A percentile compares a stretch with the other conserved stretches of the same genome.
Evolutionary conservation across 306 rosid species (phyloP).

Genomic region (Trifolium fragiferum): DNA sequence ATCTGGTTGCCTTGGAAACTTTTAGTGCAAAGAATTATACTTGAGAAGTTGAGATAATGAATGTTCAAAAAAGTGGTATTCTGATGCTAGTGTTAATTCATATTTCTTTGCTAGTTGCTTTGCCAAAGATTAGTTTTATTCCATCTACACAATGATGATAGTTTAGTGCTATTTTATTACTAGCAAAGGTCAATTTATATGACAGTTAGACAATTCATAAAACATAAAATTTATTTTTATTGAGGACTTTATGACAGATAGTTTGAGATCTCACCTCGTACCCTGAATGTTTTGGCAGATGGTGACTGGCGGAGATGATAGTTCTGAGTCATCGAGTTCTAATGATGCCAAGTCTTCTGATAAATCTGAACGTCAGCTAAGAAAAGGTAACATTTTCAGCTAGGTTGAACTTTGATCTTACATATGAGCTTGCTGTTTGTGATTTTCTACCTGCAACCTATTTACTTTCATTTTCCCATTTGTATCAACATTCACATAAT

Average conservation of each 20-base stretch:
- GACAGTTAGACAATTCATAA: background rate
- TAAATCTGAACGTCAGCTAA: conserved; percentile 60
- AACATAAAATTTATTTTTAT: background rate
- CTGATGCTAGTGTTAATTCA: conserved; percentile 5
- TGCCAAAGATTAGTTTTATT: background rate
- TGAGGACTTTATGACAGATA: background rate
- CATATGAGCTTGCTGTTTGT: conserved; percentile 32
- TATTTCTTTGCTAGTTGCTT: conserved; percentile 15
- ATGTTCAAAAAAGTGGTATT: conserved; percentile 13
- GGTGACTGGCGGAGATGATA: conserved; percentile 58
- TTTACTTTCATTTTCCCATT: conserved; percentile 19
- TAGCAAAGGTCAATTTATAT: background rate
- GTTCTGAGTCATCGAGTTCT: conserved; percentile 61
- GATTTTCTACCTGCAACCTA: conserved; percentile 2
- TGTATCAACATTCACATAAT: conserved; percentile 25
- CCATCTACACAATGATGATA: background rate
- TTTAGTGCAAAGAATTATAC: conserved; percentile 7
- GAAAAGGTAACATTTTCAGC: conserved; percentile 65
- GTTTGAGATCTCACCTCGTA: conserved; percentile 28
- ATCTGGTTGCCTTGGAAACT: conserved; percentile 1
- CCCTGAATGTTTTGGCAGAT: conserved; percentile 52
- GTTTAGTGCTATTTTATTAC: background rate
- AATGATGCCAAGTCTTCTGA: conserved; percentile 60
- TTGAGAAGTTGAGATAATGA: conserved; percentile 24
- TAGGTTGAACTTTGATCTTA: conserved; percentile 21